Conservation (phyloP, 345 rosid species). For the Erodium maritimum region DNA sequence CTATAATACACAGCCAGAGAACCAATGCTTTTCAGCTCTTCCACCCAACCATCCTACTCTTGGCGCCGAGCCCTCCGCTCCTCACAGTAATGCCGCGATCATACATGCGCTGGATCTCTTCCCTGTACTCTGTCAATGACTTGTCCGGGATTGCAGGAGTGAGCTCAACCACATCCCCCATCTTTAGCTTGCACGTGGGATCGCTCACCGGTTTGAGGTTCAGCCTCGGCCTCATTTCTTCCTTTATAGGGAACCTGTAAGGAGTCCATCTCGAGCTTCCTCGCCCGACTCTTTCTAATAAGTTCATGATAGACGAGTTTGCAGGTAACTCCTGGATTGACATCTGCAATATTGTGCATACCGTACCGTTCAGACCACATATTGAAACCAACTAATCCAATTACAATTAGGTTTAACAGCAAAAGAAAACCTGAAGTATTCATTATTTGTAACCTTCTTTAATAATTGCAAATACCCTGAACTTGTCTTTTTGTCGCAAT, state of each 20-base stretch:
- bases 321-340: conserved; percentile 85
- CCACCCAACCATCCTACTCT: too few relatives aligned
- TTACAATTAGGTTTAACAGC: too few relatives aligned
- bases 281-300: conserved; percentile 64
- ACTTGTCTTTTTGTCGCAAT: too few relatives aligned
- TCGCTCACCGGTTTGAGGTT: conserved; percentile 60
- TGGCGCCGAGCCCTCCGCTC: conserved; percentile 15
- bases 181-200: conserved; percentile 55
- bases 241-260: conserved; percentile 65
- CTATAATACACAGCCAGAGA: too few relatives aligned
- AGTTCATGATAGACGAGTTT: conserved; percentile 55
- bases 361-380: neutral
- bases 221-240: conserved; percentile 74
- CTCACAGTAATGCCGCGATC: conserved; percentile 38
- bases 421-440: too few relatives aligned
- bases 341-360: conserved; percentile 47
- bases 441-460: too few relatives aligned
- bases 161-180: conserved; percentile 93
- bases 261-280: conserved; percentile 59
- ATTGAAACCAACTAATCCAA: too few relatives aligned
- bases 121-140: conserved; percentile 75
- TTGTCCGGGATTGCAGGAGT: conserved; percentile 76
- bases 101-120: conserved; percentile 93
- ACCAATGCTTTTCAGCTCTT: too few relatives aligned
- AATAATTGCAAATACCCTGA: too few relatives aligned